Base-by-base conservation (phyloP, 23 red algal species). In the Gracilaria domingensis region DNA sequence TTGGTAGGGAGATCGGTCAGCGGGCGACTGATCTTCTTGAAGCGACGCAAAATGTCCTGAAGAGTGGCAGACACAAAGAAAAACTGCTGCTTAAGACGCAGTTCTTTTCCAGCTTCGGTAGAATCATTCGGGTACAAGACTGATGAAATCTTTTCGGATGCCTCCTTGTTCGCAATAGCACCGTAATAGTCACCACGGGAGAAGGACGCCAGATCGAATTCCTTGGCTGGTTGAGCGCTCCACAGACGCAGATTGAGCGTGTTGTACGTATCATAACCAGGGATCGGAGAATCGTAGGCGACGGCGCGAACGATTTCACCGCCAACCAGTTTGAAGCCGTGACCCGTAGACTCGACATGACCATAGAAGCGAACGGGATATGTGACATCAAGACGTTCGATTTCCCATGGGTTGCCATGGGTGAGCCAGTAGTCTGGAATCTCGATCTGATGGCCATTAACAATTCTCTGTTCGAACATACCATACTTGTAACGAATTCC, bases 401-500 rank as follows among this genome's bases (percentile, higher is more conserved):
- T 96, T 84, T 99, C 97, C 93, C 94, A 99, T 35, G 97, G 97
- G 55, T 99, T 99, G 38, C 94, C 93, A 34, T 91, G 79, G 20
- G 94, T 96, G 71, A 99, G 88, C 97, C 97, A 99, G 75, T 91
- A 96, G 81, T 99, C 97, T 34, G 97, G 97, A 79, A 99, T 87
- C 93, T 99, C 97, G 30, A 99, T 45, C 82, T 99, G 97, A 75
- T 99, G 79, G 55, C 97, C 97, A 82, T 99, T 65, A 33, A 72
- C 50, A 58, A 99, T 95, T 44, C 89, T 86, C 78, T 99, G 97
- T 39, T 96, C 89, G 53, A 99, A 99, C 97, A 99, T 99, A 64
- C 97, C 97, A 66, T 99, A 99, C 90, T 96, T 94, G 86, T 99
- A 99, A 30, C 97, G 90, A 75, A 99, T 99, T 59, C 97, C 97